Evolutionary conservation across 2,329 filamentous ascomycete species (phyloP).

Genomic region (Stromatinia cepivora): DNA sequence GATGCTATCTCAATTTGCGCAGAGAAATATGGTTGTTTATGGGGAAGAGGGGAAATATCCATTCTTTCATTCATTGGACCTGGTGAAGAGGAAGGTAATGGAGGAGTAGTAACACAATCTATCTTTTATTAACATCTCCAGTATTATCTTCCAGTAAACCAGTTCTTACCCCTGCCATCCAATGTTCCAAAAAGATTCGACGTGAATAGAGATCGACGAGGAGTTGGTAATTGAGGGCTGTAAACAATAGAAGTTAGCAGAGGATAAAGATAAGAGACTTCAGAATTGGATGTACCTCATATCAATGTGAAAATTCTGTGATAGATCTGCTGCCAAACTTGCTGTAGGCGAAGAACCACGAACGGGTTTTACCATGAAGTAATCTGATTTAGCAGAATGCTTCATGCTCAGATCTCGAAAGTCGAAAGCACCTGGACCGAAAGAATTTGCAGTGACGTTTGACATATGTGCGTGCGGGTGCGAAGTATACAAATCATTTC

Average conservation of each 20-base stretch:
- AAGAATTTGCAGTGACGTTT: constrained; percentile 50
- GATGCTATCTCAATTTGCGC: constrained; percentile 68
- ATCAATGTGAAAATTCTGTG: constrained; percentile 95
- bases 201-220: constrained; percentile 81
- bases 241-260: constrained; percentile 26
- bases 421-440: constrained; percentile 68
- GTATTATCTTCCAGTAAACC: constrained; percentile 40
- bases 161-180: constrained; percentile 50
- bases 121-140: constrained; percentile 40
- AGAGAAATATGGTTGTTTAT: constrained; percentile 70
- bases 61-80: constrained; percentile 72
- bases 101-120: constrained; percentile 82
- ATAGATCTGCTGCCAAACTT: constrained; percentile 89
- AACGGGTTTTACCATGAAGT: constrained; percentile 77
- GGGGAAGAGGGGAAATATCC: constrained; percentile 91
- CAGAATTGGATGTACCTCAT: constrained; percentile 65
- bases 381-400: constrained; percentile 67
- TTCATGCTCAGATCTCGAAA: constrained; percentile 75
- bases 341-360: constrained; percentile 87
- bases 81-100: constrained; percentile 81
- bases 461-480: constrained; percentile 52
- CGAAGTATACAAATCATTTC: constrained; percentile 54
- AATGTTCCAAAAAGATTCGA: constrained; percentile 59
- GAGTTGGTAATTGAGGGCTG: constrained; percentile 81
- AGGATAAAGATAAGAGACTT: neutral